Evolutionary conservation across 345 rosid genomes (phyloP).

Genomic region (Reutealis trisperma): DNA sequence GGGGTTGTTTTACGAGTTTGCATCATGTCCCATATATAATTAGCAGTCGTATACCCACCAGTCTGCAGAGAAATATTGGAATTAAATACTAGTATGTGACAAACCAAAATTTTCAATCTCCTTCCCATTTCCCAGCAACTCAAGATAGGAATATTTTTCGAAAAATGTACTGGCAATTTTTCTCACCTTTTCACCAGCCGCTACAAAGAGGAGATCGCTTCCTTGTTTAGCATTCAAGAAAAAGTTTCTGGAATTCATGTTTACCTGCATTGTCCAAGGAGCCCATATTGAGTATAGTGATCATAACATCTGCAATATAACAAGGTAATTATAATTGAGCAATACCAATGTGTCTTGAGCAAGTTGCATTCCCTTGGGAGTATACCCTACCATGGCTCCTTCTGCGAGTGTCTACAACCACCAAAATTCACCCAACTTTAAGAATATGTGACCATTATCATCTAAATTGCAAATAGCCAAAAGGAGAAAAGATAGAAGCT

Average conservation of each 20-base stretch:
- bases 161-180: not conserved
- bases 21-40: constrained; percentile 90
- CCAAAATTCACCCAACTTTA: constrained; percentile 19
- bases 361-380: constrained; percentile 85
- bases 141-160: constrained; percentile 1
- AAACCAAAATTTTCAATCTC: not conserved
- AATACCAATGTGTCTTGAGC: constrained; percentile 83
- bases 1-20: constrained; percentile 57
- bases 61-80: constrained; percentile 41
- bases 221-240: constrained; percentile 62
- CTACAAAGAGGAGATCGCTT: constrained; percentile 72
- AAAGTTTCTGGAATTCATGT: constrained; percentile 54
- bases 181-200: constrained; percentile 89
- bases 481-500: not conserved
- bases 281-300: constrained; percentile 4
- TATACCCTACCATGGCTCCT: constrained; percentile 87
- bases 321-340: constrained; percentile 5
- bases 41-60: constrained; percentile 87
- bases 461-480: not conserved
- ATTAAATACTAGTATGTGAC: not conserved
- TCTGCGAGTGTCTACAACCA: constrained; percentile 66
- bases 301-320: not conserved
- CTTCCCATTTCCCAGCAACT: not conserved
- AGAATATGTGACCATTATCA: not conserved
- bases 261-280: constrained; percentile 47